Conservation (phyloP, 257 asterid species). For the Solanum habrochaites region DNA sequence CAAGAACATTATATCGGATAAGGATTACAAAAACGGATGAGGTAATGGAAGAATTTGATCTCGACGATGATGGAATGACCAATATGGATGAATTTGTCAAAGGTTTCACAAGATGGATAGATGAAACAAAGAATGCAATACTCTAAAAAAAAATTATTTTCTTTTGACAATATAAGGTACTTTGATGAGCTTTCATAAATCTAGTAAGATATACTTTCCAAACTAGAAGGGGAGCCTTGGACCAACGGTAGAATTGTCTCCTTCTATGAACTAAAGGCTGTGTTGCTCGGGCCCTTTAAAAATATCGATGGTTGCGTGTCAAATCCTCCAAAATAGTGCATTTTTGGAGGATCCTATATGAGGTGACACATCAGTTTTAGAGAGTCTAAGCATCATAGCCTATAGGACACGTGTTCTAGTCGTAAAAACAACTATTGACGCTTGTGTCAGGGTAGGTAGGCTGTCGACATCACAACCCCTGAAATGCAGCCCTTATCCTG, state of each 20-base stretch:
- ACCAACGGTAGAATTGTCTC: neutral
- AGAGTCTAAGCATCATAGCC: neutral
- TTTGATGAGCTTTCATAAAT: too few relatives aligned
- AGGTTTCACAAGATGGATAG: slow-evolving; percentile 48
- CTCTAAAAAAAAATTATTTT: too few relatives aligned
- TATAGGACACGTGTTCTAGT: neutral
- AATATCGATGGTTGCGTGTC: neutral
- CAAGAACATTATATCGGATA: slow-evolving; percentile 13
- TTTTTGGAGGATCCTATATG: neutral
- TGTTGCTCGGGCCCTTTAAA: neutral
- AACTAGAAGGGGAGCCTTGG: neutral
- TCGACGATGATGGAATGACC: slow-evolving; percentile 28
- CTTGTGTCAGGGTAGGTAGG: neutral
- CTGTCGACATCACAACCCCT: neutral
- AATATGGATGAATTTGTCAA: slow-evolving; percentile 37
- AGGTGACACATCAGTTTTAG: neutral
- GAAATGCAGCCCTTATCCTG: neutral
- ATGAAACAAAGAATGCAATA: slow-evolving; percentile 35
- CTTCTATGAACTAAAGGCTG: neutral
- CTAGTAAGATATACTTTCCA: neutral
- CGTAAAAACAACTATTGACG: neutral
- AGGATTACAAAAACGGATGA: slow-evolving; percentile 18
- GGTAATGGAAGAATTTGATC: slow-evolving; percentile 36
- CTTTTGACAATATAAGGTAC: too few relatives aligned
- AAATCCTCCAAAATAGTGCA: neutral